Evolutionary conservation across 2,329 filamentous ascomycete genomes (phyloP).

Genomic region (Ophiocordyceps robertsii): DNA sequence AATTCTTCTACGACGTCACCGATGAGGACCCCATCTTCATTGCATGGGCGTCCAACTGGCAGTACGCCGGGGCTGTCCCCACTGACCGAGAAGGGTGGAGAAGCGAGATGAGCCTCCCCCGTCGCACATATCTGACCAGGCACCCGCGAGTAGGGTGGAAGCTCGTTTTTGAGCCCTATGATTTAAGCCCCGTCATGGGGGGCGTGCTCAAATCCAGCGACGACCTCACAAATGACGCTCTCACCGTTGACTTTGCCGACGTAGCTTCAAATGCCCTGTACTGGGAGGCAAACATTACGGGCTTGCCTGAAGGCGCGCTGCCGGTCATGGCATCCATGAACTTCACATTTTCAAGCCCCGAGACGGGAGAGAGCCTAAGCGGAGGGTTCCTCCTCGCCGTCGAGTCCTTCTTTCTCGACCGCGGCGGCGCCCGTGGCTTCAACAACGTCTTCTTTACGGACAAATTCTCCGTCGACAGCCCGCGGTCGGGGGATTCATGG

Average conservation of each 20-base stretch:
- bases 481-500: conserved; percentile 9
- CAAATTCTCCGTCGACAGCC: conserved; percentile 12
- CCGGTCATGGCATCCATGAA: conserved; percentile 12
- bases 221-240: conserved; percentile 30
- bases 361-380: conserved; percentile 11
- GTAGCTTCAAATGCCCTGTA: conserved; percentile 37
- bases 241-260: conserved; percentile 35
- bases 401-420: conserved; percentile 16
- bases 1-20: conserved; percentile 17
- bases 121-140: conserved; percentile 36
- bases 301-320: conserved; percentile 9
- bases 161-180: conserved; percentile 34
- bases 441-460: conserved; percentile 19
- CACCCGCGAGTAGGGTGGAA: conserved; percentile 35
- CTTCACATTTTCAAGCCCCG: conserved; percentile 13
- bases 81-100: conserved; percentile 18
- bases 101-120: conserved; percentile 22
- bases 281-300: conserved; percentile 39
- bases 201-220: conserved; percentile 26
- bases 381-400: conserved; percentile 14
- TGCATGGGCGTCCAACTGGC: conserved; percentile 22
- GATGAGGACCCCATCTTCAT: conserved; percentile 17
- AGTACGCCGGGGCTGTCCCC: conserved; percentile 16
- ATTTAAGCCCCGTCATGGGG: conserved; percentile 32
- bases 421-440: conserved; percentile 13